phyloP scores from a whole-genome alignment of 257 asterid genomes.

The Scutellaria minor region DNA sequence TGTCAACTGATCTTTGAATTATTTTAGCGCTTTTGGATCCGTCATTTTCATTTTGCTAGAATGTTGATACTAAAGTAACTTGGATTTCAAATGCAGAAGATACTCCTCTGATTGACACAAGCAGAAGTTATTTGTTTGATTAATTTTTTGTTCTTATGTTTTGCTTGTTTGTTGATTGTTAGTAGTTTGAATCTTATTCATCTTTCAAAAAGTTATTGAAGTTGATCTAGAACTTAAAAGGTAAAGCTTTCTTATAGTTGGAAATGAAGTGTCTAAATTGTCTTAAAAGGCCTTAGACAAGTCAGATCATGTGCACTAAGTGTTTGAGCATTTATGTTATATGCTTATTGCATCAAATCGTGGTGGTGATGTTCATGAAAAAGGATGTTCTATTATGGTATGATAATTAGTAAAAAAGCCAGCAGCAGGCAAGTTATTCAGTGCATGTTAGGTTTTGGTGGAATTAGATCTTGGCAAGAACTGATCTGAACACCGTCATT shows the following conservation, averaged over 20 bases:
- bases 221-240: neutral
- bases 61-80: neutral
- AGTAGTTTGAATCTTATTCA: slow-evolving; percentile 3
- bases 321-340: slow-evolving; percentile 18
- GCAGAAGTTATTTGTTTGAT: neutral
- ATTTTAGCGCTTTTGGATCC: neutral
- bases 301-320: slow-evolving; percentile 11
- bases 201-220: neutral
- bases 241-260: neutral
- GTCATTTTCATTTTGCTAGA: slow-evolving; percentile 20
- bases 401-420: neutral
- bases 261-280: neutral
- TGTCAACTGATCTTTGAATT: slow-evolving; percentile 7
- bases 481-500: neutral
- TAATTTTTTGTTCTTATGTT: neutral
- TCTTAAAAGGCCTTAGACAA: neutral
- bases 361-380: slow-evolving; percentile 17
- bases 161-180: slow-evolving; percentile 12
- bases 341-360: slow-evolving; percentile 17
- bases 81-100: slow-evolving; percentile 22
- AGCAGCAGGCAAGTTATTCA: neutral
- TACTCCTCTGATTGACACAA: slow-evolving; percentile 8
- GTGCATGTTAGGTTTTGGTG: slow-evolving; percentile 3
- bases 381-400: neutral
- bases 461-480: slow-evolving; percentile 24